Percentiles rank a stretch among this genome's conserved stretches.
Conservation (phyloP, 345 rosid genomes). For the Clarkia xantiana region DNA sequence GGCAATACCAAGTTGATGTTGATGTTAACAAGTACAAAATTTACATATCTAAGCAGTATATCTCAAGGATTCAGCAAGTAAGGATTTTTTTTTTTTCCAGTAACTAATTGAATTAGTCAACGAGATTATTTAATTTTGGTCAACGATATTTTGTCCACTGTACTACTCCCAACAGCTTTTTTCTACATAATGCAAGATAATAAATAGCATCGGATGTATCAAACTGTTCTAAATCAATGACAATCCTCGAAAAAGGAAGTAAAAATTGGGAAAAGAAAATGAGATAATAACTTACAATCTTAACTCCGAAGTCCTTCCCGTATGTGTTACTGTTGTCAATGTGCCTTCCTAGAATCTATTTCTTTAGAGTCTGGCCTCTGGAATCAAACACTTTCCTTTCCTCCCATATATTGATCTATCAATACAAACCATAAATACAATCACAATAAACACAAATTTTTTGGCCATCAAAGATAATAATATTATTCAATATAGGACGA, state of each 20-base stretch:
- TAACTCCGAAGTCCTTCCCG: slow-evolving; percentile 33
- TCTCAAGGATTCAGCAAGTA: no score
- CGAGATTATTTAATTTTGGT: no score
- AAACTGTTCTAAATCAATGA: no score
- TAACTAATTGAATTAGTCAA: no score
- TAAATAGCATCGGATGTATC: not conserved
- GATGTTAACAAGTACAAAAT: no score
- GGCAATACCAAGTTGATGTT: not conserved
- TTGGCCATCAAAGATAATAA: not conserved
- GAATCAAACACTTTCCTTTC: slow-evolving; percentile 99
- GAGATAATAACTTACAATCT: slow-evolving; percentile 32
- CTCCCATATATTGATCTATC: slow-evolving; percentile 87
- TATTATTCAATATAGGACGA: no score
- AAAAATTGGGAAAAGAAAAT: slow-evolving; percentile 1
- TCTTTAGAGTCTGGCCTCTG: slow-evolving; percentile 70
- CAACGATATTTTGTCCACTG: slow-evolving; percentile 53
- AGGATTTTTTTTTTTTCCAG: no score
- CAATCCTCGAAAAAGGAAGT: not conserved
- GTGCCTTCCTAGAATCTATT: slow-evolving; percentile 66
- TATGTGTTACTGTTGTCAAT: slow-evolving; percentile 42
- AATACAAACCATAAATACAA: not conserved
- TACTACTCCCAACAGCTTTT: slow-evolving; percentile 37
- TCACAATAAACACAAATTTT: not conserved
- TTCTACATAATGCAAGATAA: slow-evolving; percentile 18
- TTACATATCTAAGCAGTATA: no score